These are phyloP conservation scores for Ligustrum vulgare DNA, from an alignment of 257 asterid genomes.

Conservation along the genomic window DNA sequence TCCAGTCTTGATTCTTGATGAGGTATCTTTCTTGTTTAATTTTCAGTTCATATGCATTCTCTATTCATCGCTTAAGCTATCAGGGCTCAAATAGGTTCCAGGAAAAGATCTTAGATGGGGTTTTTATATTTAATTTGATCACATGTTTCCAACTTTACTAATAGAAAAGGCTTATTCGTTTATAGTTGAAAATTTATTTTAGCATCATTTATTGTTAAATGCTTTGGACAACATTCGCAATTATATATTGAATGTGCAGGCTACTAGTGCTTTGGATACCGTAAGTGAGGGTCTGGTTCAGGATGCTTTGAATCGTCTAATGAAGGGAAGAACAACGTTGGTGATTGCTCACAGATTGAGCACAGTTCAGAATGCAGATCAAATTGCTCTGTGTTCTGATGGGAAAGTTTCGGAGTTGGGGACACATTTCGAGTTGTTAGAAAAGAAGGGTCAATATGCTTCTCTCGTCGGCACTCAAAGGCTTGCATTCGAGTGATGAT, in stretches of 20 bases:
- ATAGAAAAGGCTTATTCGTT: neutral
- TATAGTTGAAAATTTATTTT: neutral
- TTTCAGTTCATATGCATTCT: neutral
- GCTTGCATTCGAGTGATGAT: slow-evolving; percentile 78
- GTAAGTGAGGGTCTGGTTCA: slow-evolving; percentile 92
- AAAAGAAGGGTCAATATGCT: slow-evolving; percentile 72
- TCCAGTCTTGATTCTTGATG: slow-evolving; percentile 91
- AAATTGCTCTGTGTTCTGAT: slow-evolving; percentile 77
- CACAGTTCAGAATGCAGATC: slow-evolving; percentile 88
- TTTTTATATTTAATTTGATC: neutral
- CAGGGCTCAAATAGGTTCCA: neutral
- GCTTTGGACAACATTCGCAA: neutral
- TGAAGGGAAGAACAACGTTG: slow-evolving; percentile 95
- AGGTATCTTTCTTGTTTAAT: slow-evolving; percentile 45
- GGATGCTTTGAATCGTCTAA: slow-evolving; percentile 78
- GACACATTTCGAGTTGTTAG: slow-evolving; percentile 76
- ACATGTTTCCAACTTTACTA: neutral
- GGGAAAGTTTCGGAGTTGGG: slow-evolving; percentile 89
- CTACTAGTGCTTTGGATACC: slow-evolving; percentile 93
- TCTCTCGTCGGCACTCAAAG: slow-evolving; percentile 85
- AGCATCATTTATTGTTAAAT: neutral
- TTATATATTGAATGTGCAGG: slow-evolving; percentile 44
- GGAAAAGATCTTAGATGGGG: neutral
- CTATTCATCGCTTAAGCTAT: neutral
- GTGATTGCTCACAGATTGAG: slow-evolving; percentile 97